Base-by-base conservation (phyloP, 805 yeast genomes). In the Kuraishia molischiana region DNA sequence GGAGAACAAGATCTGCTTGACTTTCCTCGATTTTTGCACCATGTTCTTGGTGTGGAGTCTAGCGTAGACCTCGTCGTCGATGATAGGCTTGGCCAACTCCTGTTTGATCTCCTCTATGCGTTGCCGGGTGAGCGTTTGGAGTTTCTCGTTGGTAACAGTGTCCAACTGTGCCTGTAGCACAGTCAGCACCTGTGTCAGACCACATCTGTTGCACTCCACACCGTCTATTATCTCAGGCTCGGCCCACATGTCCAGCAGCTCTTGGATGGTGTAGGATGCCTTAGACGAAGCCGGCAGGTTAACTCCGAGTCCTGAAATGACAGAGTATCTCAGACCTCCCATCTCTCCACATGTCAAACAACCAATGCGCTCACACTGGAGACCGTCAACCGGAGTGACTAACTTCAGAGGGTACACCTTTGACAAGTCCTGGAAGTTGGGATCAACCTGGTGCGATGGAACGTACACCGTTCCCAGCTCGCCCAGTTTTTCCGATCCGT, bases 181-280 rank as follows among this genome's bases (percentile, higher is more conserved):
- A n/a, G 65, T 68, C 37, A 58, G 61, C 10, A 84, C 79, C 41
- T 77, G 78, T 21, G 58, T 56, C 46, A 90, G 65, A 3, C 94
- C 90, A 64, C 97, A 90, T 50, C 97, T 69, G 52, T 89, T 86
- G 64, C 98, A 90, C 58, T 87, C 90, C 28, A 90, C 98, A 34
- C 87, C 95, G 46, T 85, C 89, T 41, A 90, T 87, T 18, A 83
- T 74, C 53, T 90, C 98, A 29, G 89, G 85, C 40, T 74, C 69
- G 4, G 68, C 74, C 85, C 87, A 85, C 32, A 77, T 74, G 34
- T 69, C 62, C 43, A 85, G 56, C 38, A 84, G 63, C 14, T 70
- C 75, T 4, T 70, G 56, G 39, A 84, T 59, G 33, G 62, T 60
- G 36, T 56, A 58, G n/a, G 65, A 52, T 1, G 66, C 52, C 26